phyloP scores from a whole-genome alignment of 306 rosid genomes.

The Quercus parvula region DNA sequence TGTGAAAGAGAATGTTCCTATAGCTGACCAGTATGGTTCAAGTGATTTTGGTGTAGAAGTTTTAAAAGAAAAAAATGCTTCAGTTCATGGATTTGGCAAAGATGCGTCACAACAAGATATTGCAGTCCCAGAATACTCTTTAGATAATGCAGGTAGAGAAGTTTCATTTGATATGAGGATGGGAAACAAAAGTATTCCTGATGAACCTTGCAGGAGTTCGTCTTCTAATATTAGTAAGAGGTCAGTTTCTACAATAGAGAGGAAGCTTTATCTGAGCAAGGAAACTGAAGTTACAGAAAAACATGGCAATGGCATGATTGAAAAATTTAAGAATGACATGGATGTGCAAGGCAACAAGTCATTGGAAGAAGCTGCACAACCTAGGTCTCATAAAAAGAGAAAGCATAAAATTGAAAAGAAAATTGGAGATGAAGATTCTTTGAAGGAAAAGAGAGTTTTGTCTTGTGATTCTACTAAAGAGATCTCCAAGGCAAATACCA shows the following conservation, averaged over 20 bases:
- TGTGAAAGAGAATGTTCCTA: conserved; percentile 8
- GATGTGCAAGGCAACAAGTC: conserved; percentile 15
- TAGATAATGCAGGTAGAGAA: conserved; percentile 24
- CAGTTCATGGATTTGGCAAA: conserved; percentile 22
- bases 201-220: conserved; percentile 11
- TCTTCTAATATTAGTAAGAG: conserved; percentile 23
- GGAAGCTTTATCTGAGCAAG: conserved; percentile 17
- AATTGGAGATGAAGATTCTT: conserved; percentile 4
- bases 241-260: conserved; percentile 19
- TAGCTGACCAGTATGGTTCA: neutral
- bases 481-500: conserved; percentile 28
- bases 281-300: conserved; percentile 36
- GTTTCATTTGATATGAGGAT: conserved; percentile 1
- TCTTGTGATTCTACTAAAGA: conserved; percentile 22
- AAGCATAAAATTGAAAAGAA: conserved; percentile 28
- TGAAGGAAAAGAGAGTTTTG: conserved; percentile 28
- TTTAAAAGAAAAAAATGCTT: neutral
- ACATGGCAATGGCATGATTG: conserved; percentile 5
- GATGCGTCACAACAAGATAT: conserved; percentile 18
- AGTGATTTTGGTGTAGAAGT: conserved; percentile 9
- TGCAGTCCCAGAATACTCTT: conserved; percentile 19
- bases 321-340: conserved; percentile 16
- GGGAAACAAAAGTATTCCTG: conserved; percentile 11
- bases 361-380: conserved; percentile 33
- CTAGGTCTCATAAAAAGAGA: conserved; percentile 25